These are phyloP conservation scores for Lepiota venenata DNA, from an alignment of 768 basidiomycete species.

Conservation along the genomic window DNA sequence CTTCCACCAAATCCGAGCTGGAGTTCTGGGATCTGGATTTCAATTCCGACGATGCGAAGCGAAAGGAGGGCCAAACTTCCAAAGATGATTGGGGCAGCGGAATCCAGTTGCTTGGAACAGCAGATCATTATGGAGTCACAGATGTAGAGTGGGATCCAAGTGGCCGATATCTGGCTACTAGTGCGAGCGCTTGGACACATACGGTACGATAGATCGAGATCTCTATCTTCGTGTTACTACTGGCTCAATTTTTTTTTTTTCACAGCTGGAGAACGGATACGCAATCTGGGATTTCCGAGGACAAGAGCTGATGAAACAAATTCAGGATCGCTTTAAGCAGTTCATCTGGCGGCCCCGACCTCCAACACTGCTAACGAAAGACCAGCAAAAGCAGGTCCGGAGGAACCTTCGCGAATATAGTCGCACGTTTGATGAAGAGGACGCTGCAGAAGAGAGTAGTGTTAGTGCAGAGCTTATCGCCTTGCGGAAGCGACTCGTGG, in stretches of 20 bases:
- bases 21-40: slow-evolving; percentile 99
- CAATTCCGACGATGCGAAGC: slow-evolving; percentile 52
- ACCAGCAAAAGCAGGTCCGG: slow-evolving; percentile 82
- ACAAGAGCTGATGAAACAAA: slow-evolving; percentile 86
- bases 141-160: slow-evolving; percentile 99
- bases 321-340: slow-evolving; percentile 96
- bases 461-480: slow-evolving; percentile 93
- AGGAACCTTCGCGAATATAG: slow-evolving; percentile 91
- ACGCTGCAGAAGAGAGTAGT: slow-evolving; percentile 91
- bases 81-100: slow-evolving; percentile 82
- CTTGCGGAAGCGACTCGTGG: slow-evolving; percentile 84
- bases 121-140: slow-evolving; percentile 96
- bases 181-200: slow-evolving; percentile 93
- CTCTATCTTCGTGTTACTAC: not conserved
- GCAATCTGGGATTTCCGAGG: slow-evolving; percentile 98
- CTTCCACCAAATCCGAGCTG: slow-evolving; percentile 91
- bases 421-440: slow-evolving; percentile 92
- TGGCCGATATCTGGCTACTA: slow-evolving; percentile 89
- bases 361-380: slow-evolving; percentile 78
- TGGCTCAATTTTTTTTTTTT: not conserved
- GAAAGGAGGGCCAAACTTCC: slow-evolving; percentile 47
- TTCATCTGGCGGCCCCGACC: slow-evolving; percentile 99
- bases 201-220: slow-evolving; percentile 47
- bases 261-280: slow-evolving; percentile 92
- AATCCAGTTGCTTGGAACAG: slow-evolving; percentile 80